Evolutionary conservation across 2,329 filamentous ascomycete species (phyloP).

Genomic region (Sclerotinia minor): DNA sequence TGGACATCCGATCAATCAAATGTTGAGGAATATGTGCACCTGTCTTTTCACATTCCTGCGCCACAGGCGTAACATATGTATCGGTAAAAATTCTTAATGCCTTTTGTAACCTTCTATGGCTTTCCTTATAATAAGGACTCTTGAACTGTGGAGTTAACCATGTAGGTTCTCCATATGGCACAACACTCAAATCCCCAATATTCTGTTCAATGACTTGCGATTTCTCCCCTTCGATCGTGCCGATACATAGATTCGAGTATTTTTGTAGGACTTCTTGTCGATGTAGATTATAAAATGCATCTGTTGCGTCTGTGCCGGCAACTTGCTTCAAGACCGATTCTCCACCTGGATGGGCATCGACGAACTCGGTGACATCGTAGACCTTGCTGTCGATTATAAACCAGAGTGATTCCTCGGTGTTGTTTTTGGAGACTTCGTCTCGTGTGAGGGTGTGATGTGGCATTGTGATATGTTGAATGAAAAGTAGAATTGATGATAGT

Average conservation of each 20-base stretch:
- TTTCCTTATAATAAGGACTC: constrained; percentile 77
- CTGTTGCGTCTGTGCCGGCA: constrained; percentile 77
- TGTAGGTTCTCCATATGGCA: constrained; percentile 82
- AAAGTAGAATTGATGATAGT: neutral
- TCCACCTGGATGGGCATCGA: constrained; percentile 79
- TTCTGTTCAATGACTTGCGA: constrained; percentile 69
- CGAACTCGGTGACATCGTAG: constrained; percentile 83
- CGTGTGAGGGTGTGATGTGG: constrained; percentile 47
- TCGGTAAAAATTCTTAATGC: constrained; percentile 75
- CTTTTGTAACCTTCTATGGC: constrained; percentile 66
- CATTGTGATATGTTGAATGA: constrained; percentile 30
- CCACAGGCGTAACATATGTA: constrained; percentile 69
- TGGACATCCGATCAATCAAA: constrained; percentile 77
- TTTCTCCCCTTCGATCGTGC: constrained; percentile 72
- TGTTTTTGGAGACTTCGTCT: constrained; percentile 72
- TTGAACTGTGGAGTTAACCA: constrained; percentile 79
- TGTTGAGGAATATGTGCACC: constrained; percentile 70
- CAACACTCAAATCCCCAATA: constrained; percentile 69
- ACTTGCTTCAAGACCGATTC: constrained; percentile 77
- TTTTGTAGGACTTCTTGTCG: constrained; percentile 84
- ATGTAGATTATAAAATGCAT: constrained; percentile 89
- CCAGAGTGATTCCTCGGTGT: constrained; percentile 67
- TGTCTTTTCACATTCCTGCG: constrained; percentile 71
- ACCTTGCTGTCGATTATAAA: constrained; percentile 84
- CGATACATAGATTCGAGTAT: constrained; percentile 73